Evolutionary conservation across 1,284 basidiomycete species (phyloP).

Genomic region (Schizopora paradoxa): DNA sequence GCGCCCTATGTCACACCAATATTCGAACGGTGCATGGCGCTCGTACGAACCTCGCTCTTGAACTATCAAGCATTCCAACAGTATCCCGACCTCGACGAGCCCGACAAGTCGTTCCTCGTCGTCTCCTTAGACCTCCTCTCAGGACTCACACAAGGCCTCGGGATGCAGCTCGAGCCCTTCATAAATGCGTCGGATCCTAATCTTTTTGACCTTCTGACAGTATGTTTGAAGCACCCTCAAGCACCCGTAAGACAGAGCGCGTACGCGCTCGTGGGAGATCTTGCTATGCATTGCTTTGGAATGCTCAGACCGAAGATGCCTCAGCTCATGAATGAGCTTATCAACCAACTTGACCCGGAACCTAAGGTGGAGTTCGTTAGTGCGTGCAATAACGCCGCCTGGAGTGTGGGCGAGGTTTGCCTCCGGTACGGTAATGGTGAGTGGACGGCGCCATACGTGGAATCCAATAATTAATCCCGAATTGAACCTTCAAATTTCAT

Average conservation of each 20-base stretch:
- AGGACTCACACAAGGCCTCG: slow-evolving; percentile 92
- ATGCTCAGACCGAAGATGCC: slow-evolving; percentile 83
- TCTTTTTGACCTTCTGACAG: slow-evolving; percentile 72
- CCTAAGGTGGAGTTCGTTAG: slow-evolving; percentile 90
- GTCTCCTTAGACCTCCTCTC: slow-evolving; percentile 95
- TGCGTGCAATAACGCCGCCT: slow-evolving; percentile 99
- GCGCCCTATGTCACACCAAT: slow-evolving; percentile 86
- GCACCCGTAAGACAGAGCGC: slow-evolving; percentile 94
- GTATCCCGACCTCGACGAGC: slow-evolving; percentile 85
- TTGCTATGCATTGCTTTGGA: slow-evolving; percentile 93
- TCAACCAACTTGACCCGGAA: slow-evolving; percentile 86
- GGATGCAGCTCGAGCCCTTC: slow-evolving; percentile 67
- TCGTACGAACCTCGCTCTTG: slow-evolving; percentile 79
- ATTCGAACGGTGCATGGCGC: slow-evolving; percentile 85
- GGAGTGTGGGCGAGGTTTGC: slow-evolving; percentile 98
- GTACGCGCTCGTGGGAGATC: slow-evolving; percentile 94
- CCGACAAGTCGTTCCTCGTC: slow-evolving; percentile 94
- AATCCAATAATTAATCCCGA: slow-evolving; percentile 11
- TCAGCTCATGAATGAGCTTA: slow-evolving; percentile 86
- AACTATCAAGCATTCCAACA: slow-evolving; percentile 82
- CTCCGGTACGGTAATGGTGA: slow-evolving; percentile 75
- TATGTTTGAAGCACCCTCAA: slow-evolving; percentile 92
- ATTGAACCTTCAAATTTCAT: slow-evolving; percentile 2
- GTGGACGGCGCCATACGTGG: slow-evolving; percentile 21
- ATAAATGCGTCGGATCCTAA: slow-evolving; percentile 69